Evolutionary conservation across 106 monocot species (phyloP), one percentile per base, ranked within the genome.

Genomic region (Dendrobium catenatum): DNA sequence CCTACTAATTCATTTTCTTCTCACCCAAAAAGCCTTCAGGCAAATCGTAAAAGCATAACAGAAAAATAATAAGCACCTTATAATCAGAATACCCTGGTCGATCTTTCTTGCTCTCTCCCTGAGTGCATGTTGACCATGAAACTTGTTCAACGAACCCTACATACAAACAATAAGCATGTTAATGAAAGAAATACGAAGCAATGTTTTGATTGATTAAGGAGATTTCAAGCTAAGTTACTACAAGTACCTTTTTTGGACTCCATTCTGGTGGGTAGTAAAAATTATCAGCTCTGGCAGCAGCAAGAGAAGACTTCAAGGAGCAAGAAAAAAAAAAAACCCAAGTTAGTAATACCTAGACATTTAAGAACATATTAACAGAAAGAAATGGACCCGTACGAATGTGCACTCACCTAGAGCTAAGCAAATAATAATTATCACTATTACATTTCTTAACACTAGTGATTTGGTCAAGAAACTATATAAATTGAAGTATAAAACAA

Each of bases 221-320:
- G 1, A 18, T 33, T 6, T 78, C 15, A 56, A 37, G 58, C 55
- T 40, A 58, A 78, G 18, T 58, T 6, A 19, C 33, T 11, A 41
- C 55, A 58, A 40, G 33, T 80, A 96, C 96, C 92, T 95, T 89
- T 75, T 98, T 98, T 2, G 97, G 97, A 72, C 83, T 88, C 97
- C 94, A 98, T 95, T 98, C 97, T 73, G 97, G 97, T n/a, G 97
- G 97, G 81, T 98, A 98, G 72, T 98, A 98, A 77, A 98, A 98
- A 80, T 98, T 98, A 85, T 98, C 97, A 26, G 94, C 97, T 86
- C 97, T 89, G 54, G 97, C 97, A 73, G 97, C 97, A 9, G 97
- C 97, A 78, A 98, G 97, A 4, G 97, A 93, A 85, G 97, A 98
- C 94, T 98, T 87, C 24, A 87, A 51, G 66, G 78, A 80, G 66